Conservation (phyloP, 495 filamentous ascomycete genomes). For the Margaritispora aquatica region DNA sequence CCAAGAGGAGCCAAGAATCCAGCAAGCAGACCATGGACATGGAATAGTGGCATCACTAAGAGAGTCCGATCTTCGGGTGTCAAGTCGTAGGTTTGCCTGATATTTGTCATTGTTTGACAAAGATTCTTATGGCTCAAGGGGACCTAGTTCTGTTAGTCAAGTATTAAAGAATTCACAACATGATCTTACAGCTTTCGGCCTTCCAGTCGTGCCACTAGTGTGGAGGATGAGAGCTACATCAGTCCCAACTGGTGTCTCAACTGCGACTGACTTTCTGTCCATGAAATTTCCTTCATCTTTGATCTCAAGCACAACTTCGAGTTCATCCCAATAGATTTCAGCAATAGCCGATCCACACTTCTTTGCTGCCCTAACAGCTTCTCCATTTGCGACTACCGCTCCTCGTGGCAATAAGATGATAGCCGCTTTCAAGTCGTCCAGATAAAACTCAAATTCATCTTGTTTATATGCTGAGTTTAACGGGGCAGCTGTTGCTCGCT, state of each 20-base stretch:
- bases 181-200: conserved; percentile 35
- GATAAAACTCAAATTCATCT: conserved; percentile 81
- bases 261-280: conserved; percentile 32
- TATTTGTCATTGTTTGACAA: conserved; percentile 67
- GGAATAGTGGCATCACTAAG: conserved; percentile 44
- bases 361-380: conserved; percentile 63
- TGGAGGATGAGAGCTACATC: conserved; percentile 39
- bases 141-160: conserved; percentile 34
- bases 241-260: conserved; percentile 30
- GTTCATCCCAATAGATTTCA: conserved; percentile 60
- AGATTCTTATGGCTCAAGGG: conserved; percentile 73
- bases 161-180: background rate
- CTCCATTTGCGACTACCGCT: conserved; percentile 49
- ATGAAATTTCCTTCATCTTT: conserved; percentile 61
- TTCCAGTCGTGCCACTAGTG: conserved; percentile 42
- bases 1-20: conserved; percentile 36
- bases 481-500: conserved; percentile 70
- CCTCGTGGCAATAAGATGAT: conserved; percentile 63
- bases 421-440: conserved; percentile 69
- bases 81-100: conserved; percentile 51
- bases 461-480: conserved; percentile 78
- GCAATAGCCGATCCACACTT: conserved; percentile 73
- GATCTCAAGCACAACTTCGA: conserved; percentile 60
- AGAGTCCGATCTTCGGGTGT: conserved; percentile 32
- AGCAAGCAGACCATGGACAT: conserved; percentile 36